phyloP scores from a whole-genome alignment of 352 stramenopile species.

The Pythium phragmiticola region DNA sequence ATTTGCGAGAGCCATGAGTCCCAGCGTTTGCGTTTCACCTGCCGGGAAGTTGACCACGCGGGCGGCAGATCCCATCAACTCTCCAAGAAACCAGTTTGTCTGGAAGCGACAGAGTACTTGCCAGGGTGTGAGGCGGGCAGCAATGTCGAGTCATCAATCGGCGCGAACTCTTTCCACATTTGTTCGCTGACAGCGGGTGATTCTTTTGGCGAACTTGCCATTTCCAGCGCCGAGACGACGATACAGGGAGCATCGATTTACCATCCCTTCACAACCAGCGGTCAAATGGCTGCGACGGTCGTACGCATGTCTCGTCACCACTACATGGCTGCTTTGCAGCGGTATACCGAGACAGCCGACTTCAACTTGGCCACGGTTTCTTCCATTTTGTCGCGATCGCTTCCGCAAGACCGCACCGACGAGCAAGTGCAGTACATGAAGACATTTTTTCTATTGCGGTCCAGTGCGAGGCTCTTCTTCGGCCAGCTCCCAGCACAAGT shows the following conservation, averaged over 20 bases:
- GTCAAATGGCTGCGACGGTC: conserved; percentile 19
- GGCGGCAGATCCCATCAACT: neutral
- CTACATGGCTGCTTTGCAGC: conserved; percentile 22
- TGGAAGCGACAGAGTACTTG: conserved; percentile 2
- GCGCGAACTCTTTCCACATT: conserved; percentile 27
- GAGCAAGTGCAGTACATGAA: conserved; percentile 39
- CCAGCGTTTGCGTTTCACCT: neutral
- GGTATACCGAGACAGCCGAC: conserved; percentile 29
- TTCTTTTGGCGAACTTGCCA: conserved; percentile 35
- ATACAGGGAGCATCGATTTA: conserved; percentile 35
- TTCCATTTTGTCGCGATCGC: conserved; percentile 28
- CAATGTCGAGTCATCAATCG: conserved; percentile 1
- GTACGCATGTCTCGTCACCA: conserved; percentile 33
- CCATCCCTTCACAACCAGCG: conserved; percentile 25
- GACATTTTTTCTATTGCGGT: conserved; percentile 32
- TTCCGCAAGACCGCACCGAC: conserved; percentile 44
- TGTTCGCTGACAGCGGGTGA: conserved; percentile 38
- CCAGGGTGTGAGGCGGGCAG: conserved; percentile 21
- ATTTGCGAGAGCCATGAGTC: conserved; percentile 16
- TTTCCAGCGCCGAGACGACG: conserved; percentile 8
- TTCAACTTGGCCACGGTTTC: conserved; percentile 29
- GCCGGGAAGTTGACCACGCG: neutral
- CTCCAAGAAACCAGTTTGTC: neutral
- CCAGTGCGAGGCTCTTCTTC: conserved; percentile 41
- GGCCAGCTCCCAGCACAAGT: conserved; percentile 31